These are phyloP conservation scores for Epichloe hybrida DNA, from an alignment of 2,329 filamentous ascomycete species.

Conservation along the genomic window DNA sequence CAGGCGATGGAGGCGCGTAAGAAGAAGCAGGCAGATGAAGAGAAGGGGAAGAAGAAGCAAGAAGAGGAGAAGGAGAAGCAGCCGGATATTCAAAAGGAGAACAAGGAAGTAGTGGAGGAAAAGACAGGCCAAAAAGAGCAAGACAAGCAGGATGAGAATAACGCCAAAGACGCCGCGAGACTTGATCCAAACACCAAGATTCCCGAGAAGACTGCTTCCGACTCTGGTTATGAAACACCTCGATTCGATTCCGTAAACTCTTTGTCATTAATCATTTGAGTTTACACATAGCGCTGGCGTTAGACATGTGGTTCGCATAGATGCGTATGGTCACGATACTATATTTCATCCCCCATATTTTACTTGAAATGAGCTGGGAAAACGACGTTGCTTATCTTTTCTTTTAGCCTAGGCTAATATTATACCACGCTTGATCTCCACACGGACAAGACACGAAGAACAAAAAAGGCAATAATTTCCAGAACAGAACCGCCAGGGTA, in stretches of 20 bases:
- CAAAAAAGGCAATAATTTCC: too few relatives aligned
- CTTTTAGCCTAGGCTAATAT: too few relatives aligned
- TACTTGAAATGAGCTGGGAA: too few relatives aligned
- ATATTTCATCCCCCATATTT: too few relatives aligned
- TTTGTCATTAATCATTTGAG: too few relatives aligned
- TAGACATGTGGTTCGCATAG: not conserved
- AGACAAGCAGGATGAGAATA: not conserved
- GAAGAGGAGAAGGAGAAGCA: slow-evolving; percentile 5
- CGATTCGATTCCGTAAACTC: slow-evolving; percentile 7
- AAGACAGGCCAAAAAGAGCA: not conserved
- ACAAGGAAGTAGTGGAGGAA: not conserved
- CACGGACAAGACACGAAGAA: too few relatives aligned
- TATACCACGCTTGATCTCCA: too few relatives aligned
- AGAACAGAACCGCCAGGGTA: too few relatives aligned
- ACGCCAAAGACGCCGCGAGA: not conserved
- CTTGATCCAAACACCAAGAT: not conserved
- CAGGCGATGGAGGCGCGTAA: not conserved
- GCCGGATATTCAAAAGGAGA: not conserved
- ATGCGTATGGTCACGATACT: not conserved
- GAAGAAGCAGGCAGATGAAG: not conserved
- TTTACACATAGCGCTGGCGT: not conserved
- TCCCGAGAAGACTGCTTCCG: slow-evolving; percentile 18
- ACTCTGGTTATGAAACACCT: slow-evolving; percentile 20
- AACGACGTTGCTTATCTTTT: too few relatives aligned
- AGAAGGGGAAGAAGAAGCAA: not conserved